phyloP scores from a whole-genome alignment of 495 filamentous ascomycete genomes.

The Penicillium goetzii region DNA sequence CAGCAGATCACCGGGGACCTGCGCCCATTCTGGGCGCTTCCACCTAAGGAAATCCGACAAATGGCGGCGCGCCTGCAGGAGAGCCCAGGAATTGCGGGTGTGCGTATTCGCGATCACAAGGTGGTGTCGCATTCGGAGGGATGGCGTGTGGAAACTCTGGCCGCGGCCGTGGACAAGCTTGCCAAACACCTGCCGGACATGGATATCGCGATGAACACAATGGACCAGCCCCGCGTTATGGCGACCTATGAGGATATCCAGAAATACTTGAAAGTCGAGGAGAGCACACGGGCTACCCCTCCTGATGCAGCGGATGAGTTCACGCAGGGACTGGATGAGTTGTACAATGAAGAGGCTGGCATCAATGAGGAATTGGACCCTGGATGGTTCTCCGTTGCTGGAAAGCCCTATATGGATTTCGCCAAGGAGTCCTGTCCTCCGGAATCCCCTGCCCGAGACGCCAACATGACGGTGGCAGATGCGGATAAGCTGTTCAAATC shows the following conservation, averaged over 20 bases:
- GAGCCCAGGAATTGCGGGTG: conserved; percentile 57
- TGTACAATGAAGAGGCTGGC: conserved; percentile 31
- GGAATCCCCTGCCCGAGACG: conserved; percentile 57
- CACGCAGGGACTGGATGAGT: conserved; percentile 34
- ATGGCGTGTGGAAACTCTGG: conserved; percentile 68
- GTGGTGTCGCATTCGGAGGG: conserved; percentile 57
- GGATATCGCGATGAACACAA: conserved; percentile 69
- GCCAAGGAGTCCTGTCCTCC: conserved; percentile 64
- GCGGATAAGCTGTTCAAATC: conserved; percentile 40
- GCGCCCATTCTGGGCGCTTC: conserved; percentile 70
- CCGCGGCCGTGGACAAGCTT: conserved; percentile 59
- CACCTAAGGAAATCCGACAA: conserved; percentile 57
- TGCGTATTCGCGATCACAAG: conserved; percentile 61
- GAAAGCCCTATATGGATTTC: conserved; percentile 63
- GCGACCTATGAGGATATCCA: conserved; percentile 69
- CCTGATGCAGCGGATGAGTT: conserved; percentile 40
- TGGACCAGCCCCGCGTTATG: conserved; percentile 71
- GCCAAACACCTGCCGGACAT: conserved; percentile 68
- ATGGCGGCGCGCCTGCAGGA: conserved; percentile 48
- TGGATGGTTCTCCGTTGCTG: conserved; percentile 30
- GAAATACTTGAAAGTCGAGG: conserved; percentile 57
- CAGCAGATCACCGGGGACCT: conserved; percentile 74
- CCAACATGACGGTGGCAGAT: conserved; percentile 39
- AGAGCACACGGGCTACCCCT: conserved; percentile 48
- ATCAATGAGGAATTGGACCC: conserved; percentile 23